Conservation (phyloP, 805 yeast genomes). For the Yarrowia sp. region DNA sequence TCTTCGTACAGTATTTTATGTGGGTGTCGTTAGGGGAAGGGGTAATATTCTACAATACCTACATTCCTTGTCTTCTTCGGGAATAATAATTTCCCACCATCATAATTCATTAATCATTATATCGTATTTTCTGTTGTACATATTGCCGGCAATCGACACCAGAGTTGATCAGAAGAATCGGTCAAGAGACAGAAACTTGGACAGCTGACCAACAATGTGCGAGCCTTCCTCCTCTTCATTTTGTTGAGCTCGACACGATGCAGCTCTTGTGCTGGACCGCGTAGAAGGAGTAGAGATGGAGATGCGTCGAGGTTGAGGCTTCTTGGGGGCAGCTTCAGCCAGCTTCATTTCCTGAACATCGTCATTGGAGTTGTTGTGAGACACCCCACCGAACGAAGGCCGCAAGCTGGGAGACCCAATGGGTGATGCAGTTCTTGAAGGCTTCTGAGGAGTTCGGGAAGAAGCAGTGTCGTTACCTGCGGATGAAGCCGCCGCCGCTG, state of each 20-base stretch:
- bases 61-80: too few relatives aligned
- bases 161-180: conserved; percentile 20
- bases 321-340: conserved; percentile 3
- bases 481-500: background rate
- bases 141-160: background rate
- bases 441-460: conserved; percentile 6
- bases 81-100: background rate
- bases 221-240: conserved; percentile 31
- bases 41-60: too few relatives aligned
- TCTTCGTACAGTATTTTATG: too few relatives aligned
- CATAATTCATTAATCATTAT: conserved; percentile 33
- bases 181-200: conserved; percentile 35
- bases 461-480: background rate
- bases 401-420: conserved; percentile 23
- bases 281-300: conserved; percentile 27
- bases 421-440: conserved; percentile 13
- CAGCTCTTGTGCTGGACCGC: conserved; percentile 34
- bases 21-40: too few relatives aligned
- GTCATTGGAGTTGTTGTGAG: background rate
- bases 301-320: conserved; percentile 14
- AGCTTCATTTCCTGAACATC: conserved; percentile 16
- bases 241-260: conserved; percentile 17
- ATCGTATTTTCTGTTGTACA: conserved; percentile 30
- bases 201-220: conserved; percentile 29
- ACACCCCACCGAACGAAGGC: conserved; percentile 7